phyloP scores from a whole-genome alignment of 2,329 filamentous ascomycete species.

The Fusarium sp. region DNA sequence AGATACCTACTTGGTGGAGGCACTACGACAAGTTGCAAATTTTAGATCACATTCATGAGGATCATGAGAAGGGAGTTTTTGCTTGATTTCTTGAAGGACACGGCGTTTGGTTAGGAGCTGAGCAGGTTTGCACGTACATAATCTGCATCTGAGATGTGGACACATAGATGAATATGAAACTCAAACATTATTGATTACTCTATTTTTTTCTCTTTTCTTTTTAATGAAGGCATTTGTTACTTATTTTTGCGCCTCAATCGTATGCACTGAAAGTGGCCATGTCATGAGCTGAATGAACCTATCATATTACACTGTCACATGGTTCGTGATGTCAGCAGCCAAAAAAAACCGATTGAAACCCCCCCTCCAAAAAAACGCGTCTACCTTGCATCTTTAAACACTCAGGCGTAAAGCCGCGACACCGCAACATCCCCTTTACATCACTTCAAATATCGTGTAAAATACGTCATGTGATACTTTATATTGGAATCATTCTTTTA shows the following conservation, averaged over 20 bases:
- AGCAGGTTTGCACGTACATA: constrained; percentile 5
- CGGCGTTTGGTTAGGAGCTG: constrained; percentile 29
- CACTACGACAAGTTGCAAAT: background rate
- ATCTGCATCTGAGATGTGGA: background rate
- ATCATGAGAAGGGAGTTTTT: constrained; percentile 25
- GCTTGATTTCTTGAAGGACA: constrained; percentile 16
- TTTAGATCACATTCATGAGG: constrained; percentile 15
- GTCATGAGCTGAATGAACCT: constrained; percentile 13
- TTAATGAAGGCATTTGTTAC: background rate
- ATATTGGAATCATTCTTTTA: constrained; percentile 4
- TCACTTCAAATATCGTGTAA: constrained; percentile 11
- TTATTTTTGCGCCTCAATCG: background rate
- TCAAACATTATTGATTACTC: background rate
- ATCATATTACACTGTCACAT: constrained; percentile 32
- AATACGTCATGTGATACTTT: constrained; percentile 43
- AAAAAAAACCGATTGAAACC: constrained; percentile 35
- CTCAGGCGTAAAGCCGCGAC: constrained; percentile 26
- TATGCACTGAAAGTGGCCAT: background rate
- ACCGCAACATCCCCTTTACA: constrained; percentile 6
- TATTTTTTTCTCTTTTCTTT: background rate
- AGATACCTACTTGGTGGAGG: background rate
- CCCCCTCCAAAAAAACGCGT: constrained; percentile 47
- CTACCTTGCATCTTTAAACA: constrained; percentile 36
- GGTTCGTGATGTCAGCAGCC: constrained; percentile 45
- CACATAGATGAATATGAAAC: constrained; percentile 23